These are phyloP conservation scores for Scedosporium dehoogii DNA, from an alignment of 2,329 filamentous ascomycete species.

Conservation along the genomic window DNA sequence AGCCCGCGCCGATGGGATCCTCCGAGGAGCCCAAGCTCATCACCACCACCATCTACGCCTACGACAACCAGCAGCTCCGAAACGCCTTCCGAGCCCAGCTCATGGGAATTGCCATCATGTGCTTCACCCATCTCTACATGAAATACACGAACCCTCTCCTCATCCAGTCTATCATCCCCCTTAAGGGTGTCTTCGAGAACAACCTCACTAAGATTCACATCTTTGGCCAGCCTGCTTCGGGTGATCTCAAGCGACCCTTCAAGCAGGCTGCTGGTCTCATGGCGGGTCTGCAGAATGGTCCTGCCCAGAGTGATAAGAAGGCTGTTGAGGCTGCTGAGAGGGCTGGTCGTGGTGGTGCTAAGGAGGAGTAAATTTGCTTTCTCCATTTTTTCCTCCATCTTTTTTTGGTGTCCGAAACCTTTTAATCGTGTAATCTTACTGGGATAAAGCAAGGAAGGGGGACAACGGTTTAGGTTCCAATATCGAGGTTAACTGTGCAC, in stretches of 20 bases:
- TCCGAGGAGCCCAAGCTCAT: constrained; percentile 92
- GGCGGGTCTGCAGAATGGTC: constrained; percentile 61
- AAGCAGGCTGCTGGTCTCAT: constrained; percentile 79
- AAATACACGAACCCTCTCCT: constrained; percentile 99
- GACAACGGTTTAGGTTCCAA: neutral
- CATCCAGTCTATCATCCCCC: constrained; percentile 96
- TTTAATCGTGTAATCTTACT: neutral
- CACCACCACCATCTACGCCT: constrained; percentile 91
- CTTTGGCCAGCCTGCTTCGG: constrained; percentile 73
- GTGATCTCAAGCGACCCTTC: constrained; percentile 93
- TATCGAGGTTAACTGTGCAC: neutral
- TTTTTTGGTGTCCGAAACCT: neutral
- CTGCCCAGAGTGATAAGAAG: constrained; percentile 87
- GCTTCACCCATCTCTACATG: constrained; percentile 97
- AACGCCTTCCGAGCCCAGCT: constrained; percentile 79
- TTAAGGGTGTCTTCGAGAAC: constrained; percentile 91
- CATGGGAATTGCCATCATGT: constrained; percentile 98
- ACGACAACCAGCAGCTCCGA: constrained; percentile 79
- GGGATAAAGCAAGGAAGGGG: neutral
- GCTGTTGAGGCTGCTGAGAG: constrained; percentile 72
- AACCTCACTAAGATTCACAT: constrained; percentile 96
- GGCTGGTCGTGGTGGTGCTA: constrained; percentile 58
- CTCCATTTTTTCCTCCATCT: neutral
- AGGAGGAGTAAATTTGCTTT: constrained; percentile 51
- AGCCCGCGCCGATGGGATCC: constrained; percentile 87